Percentiles rank a stretch among this genome's conserved stretches.
These are phyloP conservation scores for Lasiosphaeris hirsuta DNA, from an alignment of 495 filamentous ascomycete species.

Conservation along the genomic window DNA sequence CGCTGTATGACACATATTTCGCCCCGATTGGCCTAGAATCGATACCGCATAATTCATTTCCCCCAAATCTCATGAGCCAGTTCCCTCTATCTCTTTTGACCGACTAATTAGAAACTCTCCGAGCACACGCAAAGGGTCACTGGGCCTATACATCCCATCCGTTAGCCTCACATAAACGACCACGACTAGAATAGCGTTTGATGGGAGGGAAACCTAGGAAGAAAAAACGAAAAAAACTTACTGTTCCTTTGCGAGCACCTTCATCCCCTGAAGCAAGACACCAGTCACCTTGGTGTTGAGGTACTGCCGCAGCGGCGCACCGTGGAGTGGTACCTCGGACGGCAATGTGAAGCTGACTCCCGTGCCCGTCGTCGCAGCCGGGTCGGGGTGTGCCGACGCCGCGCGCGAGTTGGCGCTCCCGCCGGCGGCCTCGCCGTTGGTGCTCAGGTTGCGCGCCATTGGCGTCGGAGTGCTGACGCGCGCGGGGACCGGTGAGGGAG, in stretches of 20 bases:
- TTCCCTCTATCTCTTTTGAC: constrained; percentile 67
- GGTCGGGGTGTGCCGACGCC: constrained; percentile 52
- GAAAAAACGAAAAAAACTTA: constrained; percentile 43
- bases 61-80: background rate
- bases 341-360: constrained; percentile 43
- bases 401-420: constrained; percentile 41
- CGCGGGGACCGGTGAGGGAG: constrained; percentile 40
- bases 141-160: constrained; percentile 49
- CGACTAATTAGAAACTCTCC: constrained; percentile 83
- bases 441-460: constrained; percentile 20
- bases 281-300: constrained; percentile 86
- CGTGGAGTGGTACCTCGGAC: constrained; percentile 59
- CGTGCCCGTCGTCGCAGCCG: constrained; percentile 2
- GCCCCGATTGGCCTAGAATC: no score
- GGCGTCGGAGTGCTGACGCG: constrained; percentile 36
- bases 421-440: constrained; percentile 17
- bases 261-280: constrained; percentile 87
- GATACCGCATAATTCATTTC: no score
- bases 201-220: no score
- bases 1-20: no score
- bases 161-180: background rate
- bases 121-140: constrained; percentile 79
- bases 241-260: constrained; percentile 78
- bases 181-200: no score
- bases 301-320: constrained; percentile 82